These are phyloP conservation scores for Penicillium sp. DNA, from an alignment of 2,329 filamentous ascomycete genomes.

Conservation along the genomic window DNA sequence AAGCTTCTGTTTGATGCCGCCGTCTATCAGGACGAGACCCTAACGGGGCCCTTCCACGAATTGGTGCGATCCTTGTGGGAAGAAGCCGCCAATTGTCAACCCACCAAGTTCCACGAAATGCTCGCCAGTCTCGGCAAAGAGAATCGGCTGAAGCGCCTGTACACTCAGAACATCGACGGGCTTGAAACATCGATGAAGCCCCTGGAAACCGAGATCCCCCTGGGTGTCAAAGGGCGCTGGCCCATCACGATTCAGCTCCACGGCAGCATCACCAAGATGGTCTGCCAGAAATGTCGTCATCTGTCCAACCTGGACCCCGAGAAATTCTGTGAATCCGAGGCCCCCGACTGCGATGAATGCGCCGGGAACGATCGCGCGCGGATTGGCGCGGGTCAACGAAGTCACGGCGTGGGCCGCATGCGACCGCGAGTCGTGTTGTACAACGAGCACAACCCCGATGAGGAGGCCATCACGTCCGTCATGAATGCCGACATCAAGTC, in stretches of 20 bases:
- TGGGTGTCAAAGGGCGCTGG: conserved; percentile 83
- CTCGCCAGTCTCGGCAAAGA: conserved; percentile 84
- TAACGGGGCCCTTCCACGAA: conserved; percentile 85
- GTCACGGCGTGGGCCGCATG: conserved; percentile 84
- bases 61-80: conserved; percentile 89
- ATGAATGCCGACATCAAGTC: conserved; percentile 78
- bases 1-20: conserved; percentile 97
- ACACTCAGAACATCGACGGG: conserved; percentile 95
- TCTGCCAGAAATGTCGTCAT: conserved; percentile 84
- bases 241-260: conserved; percentile 89
- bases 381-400: conserved; percentile 74
- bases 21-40: conserved; percentile 86
- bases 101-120: conserved; percentile 88
- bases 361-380: conserved; percentile 69
- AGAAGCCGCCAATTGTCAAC: conserved; percentile 68
- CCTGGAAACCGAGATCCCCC: conserved; percentile 70
- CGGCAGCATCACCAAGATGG: conserved; percentile 90
- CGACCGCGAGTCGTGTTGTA: conserved; percentile 93
- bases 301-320: conserved; percentile 69
- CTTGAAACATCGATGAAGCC: conserved; percentile 81
- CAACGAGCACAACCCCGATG: conserved; percentile 94
- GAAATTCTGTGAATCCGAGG: conserved; percentile 75
- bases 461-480: conserved; percentile 90
- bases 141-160: conserved; percentile 79
- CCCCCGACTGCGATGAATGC: conserved; percentile 74